Percentiles rank a stretch among this genome's conserved stretches.
These are phyloP conservation scores for Xylariomycetidae sp. DNA, from an alignment of 2,329 filamentous ascomycete genomes.

Conservation along the genomic window DNA sequence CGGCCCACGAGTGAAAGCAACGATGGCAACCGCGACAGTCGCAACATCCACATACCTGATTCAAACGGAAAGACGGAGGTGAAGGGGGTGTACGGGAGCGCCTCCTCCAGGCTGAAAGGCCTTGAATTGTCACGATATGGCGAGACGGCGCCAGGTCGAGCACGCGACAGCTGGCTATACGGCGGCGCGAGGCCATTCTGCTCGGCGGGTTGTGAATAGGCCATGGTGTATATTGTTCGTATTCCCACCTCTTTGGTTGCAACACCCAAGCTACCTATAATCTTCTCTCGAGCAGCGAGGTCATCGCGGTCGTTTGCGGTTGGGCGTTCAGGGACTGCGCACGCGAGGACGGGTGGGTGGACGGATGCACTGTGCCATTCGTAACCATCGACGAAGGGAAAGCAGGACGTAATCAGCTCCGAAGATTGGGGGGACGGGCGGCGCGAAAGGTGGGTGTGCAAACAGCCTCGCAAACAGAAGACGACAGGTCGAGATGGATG, in stretches of 20 bases:
- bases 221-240: constrained; percentile 18
- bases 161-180: constrained; percentile 6
- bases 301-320: constrained; percentile 11
- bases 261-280: constrained; percentile 9
- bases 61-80: constrained; percentile 75
- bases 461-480: no score
- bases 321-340: no score
- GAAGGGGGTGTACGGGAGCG: constrained; percentile 75
- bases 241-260: constrained; percentile 15
- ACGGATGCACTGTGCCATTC: no score
- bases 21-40: no score
- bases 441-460: no score
- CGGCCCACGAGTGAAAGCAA: no score
- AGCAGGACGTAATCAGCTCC: no score
- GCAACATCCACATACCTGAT: constrained; percentile 60
- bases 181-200: constrained; percentile 23
- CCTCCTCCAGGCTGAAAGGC: constrained; percentile 64
- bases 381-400: no score
- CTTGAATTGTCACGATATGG: constrained; percentile 16
- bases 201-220: constrained; percentile 15
- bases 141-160: constrained; percentile 2
- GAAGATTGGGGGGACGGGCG: no score
- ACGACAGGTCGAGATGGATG: no score
- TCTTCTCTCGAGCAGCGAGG: constrained; percentile 9
- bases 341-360: no score